Evolutionary conservation across 768 basidiomycete species (phyloP).

Genomic region (Fomitopsis serialis): DNA sequence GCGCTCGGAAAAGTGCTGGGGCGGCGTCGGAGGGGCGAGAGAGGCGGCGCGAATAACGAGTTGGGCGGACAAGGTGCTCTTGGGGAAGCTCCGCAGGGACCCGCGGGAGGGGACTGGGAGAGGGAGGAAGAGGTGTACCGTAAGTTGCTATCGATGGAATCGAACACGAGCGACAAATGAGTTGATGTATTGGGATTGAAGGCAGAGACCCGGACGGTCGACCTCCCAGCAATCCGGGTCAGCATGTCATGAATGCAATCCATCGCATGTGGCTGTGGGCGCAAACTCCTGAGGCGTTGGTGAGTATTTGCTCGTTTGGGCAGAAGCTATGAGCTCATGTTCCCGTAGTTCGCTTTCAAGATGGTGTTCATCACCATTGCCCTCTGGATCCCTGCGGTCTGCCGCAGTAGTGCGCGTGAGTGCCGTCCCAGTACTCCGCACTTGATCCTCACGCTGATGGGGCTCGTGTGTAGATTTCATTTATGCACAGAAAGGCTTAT

Average conservation of each 20-base stretch:
- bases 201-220: slow-evolving; percentile 43
- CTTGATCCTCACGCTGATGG: not conserved
- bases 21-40: slow-evolving; percentile 10
- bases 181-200: slow-evolving; percentile 8
- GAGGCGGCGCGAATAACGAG: slow-evolving; percentile 12
- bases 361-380: slow-evolving; percentile 42
- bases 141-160: slow-evolving; percentile 3
- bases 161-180: not conserved
- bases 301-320: slow-evolving; percentile 12
- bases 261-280: slow-evolving; percentile 34
- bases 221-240: slow-evolving; percentile 38
- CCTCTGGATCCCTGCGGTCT: slow-evolving; percentile 47
- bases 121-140: slow-evolving; percentile 23
- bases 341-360: slow-evolving; percentile 43
- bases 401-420: slow-evolving; percentile 36
- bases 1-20: slow-evolving; percentile 24
- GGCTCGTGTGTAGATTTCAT: slow-evolving; percentile 30
- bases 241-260: slow-evolving; percentile 32
- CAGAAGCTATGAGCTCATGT: not conserved
- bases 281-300: slow-evolving; percentile 35
- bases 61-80: slow-evolving; percentile 20
- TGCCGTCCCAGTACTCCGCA: slow-evolving; percentile 4
- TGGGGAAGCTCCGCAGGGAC: slow-evolving; percentile 18
- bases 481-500: slow-evolving; percentile 41
- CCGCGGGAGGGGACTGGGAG: slow-evolving; percentile 20